Evolutionary conservation across 192 early-diverging fungal species (phyloP), one percentile per base, ranked within the genome.

Genomic region (Entomortierella beljakovae): DNA sequence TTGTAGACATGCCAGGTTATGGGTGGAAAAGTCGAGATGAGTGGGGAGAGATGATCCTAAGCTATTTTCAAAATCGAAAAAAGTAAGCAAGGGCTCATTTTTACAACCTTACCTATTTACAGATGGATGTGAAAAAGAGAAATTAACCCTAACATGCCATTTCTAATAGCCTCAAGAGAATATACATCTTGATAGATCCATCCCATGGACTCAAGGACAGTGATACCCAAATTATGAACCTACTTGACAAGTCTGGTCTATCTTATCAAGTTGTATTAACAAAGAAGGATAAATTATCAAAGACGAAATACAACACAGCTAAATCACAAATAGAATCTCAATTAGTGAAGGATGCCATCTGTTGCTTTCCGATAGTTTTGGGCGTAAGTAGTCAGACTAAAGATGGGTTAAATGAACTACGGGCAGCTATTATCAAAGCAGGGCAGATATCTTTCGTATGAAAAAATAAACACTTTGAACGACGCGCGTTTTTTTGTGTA

Each of bases 1-100:
- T 88, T 32, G 86, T 88, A 9, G 86, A 88, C 54, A 88, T 88
- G 86, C 86, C 86, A 20, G 86, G 86, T n/a, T 88, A 88, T 52
- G 86, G 86, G 1, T 88, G 69, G 68, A 80, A 72, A 49, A 82
- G 80, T 53, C 82, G 81, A 22, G 80, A 80, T 31, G 86, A 88
- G 61, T 88, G 86, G 86, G 86, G 86, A 1, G 82, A 80, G 20
- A 74, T 85, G 48, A 85, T 85, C 46, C 37, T 88, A 13, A 65
- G 61, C 9, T 88, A 88, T 52, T 52, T 88, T 0, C 52, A 68
- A 16, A 58, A 60, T 18, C 62, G 86, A 9, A 77, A 72, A 60
- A 81, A 83, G 86, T 88, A 80, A 49, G 55, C 7, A 18, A 38
- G 40, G 23, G 25, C 28, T 1, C 18, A 10, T 46, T 46, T 11